These are phyloP conservation scores for Fusarium phyllophilum DNA, from an alignment of 2,329 filamentous ascomycete genomes.

Conservation along the genomic window DNA sequence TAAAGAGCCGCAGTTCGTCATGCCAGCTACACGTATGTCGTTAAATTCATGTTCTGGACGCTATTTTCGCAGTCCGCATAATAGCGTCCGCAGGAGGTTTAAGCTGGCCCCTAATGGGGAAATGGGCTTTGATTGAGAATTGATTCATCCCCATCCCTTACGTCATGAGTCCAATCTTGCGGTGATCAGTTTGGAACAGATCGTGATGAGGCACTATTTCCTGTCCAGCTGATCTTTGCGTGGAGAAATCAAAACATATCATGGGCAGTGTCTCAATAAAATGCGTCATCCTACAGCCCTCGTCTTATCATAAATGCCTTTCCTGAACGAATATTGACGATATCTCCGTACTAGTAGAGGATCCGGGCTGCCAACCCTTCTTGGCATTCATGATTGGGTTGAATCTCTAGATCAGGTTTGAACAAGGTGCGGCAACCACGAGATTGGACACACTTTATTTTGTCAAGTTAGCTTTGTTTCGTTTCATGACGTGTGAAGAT, in stretches of 20 bases:
- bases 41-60: constrained; percentile 13
- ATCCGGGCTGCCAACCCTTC: constrained; percentile 4
- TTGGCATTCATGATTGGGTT: constrained; percentile 24
- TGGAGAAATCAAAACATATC: constrained; percentile 8
- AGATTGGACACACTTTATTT: constrained; percentile 27
- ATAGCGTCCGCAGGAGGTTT: constrained; percentile 11
- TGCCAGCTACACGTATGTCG: constrained; percentile 3
- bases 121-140: constrained; percentile 18
- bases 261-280: constrained; percentile 25
- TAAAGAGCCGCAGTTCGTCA: constrained; percentile 25
- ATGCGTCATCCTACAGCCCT: constrained; percentile 27
- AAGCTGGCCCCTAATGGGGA: constrained; percentile 29
- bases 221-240: constrained; percentile 11
- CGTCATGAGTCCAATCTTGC: constrained; percentile 31
- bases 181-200: background rate
- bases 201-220: background rate
- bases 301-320: constrained; percentile 1
- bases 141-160: constrained; percentile 23
- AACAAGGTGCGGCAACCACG: constrained; percentile 28
- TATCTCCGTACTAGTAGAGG: constrained; percentile 4
- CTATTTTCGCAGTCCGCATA: constrained; percentile 11
- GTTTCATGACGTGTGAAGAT: constrained; percentile 39
- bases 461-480: constrained; percentile 16
- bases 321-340: constrained; percentile 7
- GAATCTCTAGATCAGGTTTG: constrained; percentile 30